Evolutionary conservation across 345 rosid species (phyloP).

Genomic region (Microcos paniculata): DNA sequence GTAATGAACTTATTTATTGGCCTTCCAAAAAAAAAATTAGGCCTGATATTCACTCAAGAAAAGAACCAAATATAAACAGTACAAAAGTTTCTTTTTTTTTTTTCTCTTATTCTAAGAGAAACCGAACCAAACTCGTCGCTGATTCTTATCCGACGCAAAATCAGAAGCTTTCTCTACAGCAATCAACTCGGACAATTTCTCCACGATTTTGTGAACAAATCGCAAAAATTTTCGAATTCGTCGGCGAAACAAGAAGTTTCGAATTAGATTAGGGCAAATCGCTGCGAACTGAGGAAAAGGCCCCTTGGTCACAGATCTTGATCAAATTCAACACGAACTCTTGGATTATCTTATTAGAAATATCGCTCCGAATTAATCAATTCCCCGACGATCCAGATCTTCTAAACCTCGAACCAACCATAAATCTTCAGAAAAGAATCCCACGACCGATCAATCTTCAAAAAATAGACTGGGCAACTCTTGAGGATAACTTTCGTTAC

Average conservation of each 20-base stretch:
- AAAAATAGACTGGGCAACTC: not conserved
- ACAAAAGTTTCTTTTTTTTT: not conserved
- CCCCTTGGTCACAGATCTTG: not conserved
- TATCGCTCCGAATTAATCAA: not conserved
- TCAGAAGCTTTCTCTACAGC: constrained; percentile 5
- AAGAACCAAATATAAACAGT: constrained; percentile 23
- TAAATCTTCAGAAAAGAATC: not conserved
- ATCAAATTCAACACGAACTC: not conserved
- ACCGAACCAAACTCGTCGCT: constrained; percentile 19
- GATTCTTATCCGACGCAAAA: constrained; percentile 13
- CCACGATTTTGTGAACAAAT: not conserved
- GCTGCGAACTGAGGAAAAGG: not conserved
- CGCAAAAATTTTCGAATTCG: not conserved
- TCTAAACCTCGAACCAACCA: not conserved
- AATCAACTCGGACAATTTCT: not conserved
- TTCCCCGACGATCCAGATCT: not conserved
- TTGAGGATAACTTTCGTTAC: not conserved
- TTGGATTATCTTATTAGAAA: constrained; percentile 4
- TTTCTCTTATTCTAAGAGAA: constrained; percentile 12
- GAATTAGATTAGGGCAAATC: not conserved
- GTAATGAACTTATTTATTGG: constrained; percentile 24
- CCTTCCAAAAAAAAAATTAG: constrained; percentile 34
- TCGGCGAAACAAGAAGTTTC: not conserved
- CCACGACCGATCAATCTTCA: not conserved
- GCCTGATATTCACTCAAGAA: constrained; percentile 42